A percentile compares a stretch with the other conserved stretches of the same genome.
Conservation (phyloP, 2,329 filamentous ascomycete species). For the Colletotrichum cuscutae region DNA sequence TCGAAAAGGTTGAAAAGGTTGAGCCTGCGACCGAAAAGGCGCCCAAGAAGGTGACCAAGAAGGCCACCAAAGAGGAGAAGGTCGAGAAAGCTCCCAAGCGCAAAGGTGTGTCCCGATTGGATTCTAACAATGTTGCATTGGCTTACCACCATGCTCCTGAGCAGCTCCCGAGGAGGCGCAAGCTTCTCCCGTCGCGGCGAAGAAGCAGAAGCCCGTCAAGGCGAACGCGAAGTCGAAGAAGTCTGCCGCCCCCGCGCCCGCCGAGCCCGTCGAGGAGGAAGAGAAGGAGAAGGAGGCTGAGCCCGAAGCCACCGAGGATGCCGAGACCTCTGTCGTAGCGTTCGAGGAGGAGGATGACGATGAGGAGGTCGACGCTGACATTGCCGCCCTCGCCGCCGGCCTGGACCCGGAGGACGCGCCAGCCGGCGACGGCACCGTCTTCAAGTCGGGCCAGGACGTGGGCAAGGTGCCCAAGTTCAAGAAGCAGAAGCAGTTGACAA, state of each 20-base stretch:
- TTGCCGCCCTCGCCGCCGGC: constrained; percentile 54
- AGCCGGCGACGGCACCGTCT: constrained; percentile 47
- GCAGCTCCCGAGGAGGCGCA: constrained; percentile 57
- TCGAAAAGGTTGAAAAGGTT: constrained; percentile 30
- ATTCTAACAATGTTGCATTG: background rate
- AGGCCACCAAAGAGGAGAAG: constrained; percentile 46
- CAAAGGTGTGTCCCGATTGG: constrained; percentile 44
- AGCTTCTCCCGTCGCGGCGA: constrained; percentile 53
- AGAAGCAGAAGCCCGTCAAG: constrained; percentile 58
- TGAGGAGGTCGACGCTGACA: constrained; percentile 53
- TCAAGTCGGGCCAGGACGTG: constrained; percentile 60
- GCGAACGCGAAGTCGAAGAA: constrained; percentile 61
- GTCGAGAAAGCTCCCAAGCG: constrained; percentile 45
- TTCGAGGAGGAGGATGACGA: constrained; percentile 43
- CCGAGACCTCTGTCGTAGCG: constrained; percentile 37
- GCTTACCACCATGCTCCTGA: constrained; percentile 38
- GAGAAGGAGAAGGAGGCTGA: constrained; percentile 38
- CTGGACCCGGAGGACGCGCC: constrained; percentile 52
- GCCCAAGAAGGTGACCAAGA: background rate
- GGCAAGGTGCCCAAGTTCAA: constrained; percentile 62
- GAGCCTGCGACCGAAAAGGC: constrained; percentile 26
- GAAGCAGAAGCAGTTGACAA: constrained; percentile 49
- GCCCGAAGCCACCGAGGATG: constrained; percentile 36
- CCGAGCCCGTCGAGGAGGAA: constrained; percentile 41
- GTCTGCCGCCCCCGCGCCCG: constrained; percentile 43